Evolutionary conservation across 2,329 filamentous ascomycete species (phyloP).

Genomic region (Diplodia seriata): DNA sequence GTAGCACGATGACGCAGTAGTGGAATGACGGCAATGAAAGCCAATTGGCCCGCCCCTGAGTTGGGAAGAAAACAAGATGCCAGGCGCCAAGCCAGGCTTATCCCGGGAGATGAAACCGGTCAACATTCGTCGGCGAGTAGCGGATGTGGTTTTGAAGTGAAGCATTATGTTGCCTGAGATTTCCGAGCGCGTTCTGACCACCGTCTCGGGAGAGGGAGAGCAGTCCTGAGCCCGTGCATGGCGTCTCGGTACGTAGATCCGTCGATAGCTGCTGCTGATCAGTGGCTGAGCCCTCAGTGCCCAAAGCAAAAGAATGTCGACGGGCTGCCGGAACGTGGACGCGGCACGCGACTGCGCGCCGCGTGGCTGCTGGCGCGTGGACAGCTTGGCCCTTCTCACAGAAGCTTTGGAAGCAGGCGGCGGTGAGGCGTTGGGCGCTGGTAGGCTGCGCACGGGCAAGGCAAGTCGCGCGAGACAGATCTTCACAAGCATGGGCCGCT

Average conservation of each 20-base stretch:
- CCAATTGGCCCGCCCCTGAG: slow-evolving; percentile 6
- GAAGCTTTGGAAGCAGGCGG: slow-evolving; percentile 10
- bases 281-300: slow-evolving; percentile 4
- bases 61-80: slow-evolving; percentile 13
- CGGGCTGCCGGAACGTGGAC: neutral
- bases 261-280: slow-evolving; percentile 26
- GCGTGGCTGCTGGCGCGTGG: slow-evolving; percentile 24
- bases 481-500: slow-evolving; percentile 23
- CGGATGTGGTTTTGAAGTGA: too few species aligned
- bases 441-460: slow-evolving; percentile 21
- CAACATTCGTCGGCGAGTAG: too few species aligned
- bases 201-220: neutral
- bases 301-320: neutral
- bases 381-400: slow-evolving; percentile 1
- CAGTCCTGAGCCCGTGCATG: slow-evolving; percentile 19
- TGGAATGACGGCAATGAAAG: neutral
- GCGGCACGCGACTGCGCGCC: slow-evolving; percentile 9
- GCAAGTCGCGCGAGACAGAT: slow-evolving; percentile 17
- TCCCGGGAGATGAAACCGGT: too few species aligned
- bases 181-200: neutral
- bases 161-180: too few species aligned
- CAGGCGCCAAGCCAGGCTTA: neutral
- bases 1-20: slow-evolving; percentile 18
- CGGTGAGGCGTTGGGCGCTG: slow-evolving; percentile 24
- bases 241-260: slow-evolving; percentile 8